A percentile compares a stretch with the other conserved stretches of the same genome.
phyloP scores from a whole-genome alignment of 108 stramenopile species.

The Cyclotella kingstonii region DNA sequence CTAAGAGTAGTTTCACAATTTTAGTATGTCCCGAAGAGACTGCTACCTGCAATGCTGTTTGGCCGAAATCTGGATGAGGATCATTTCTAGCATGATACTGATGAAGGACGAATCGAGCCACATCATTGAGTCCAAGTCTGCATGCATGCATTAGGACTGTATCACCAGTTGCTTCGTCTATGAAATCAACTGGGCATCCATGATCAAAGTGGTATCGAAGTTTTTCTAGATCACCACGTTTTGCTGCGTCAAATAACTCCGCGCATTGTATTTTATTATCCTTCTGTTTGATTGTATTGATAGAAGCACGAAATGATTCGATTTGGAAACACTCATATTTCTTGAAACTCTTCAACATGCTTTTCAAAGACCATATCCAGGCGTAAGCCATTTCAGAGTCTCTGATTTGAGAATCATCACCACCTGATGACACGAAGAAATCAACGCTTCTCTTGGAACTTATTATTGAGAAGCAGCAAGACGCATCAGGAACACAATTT shows the following conservation, averaged over 20 bases:
- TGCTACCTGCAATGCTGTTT: conserved; percentile 46
- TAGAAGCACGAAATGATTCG: neutral
- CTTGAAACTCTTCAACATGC: conserved; percentile 4
- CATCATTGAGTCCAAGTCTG: conserved; percentile 49
- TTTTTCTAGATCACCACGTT: conserved; percentile 10
- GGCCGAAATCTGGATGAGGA: conserved; percentile 65
- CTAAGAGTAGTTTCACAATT: conserved; percentile 52
- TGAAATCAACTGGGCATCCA: conserved; percentile 36
- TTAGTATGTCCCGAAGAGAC: conserved; percentile 52
- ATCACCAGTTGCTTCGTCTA: conserved; percentile 46
- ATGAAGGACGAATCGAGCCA: conserved; percentile 44
- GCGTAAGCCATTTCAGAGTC: conserved; percentile 10
- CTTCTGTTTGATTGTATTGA: neutral
- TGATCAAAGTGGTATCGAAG: conserved; percentile 34
- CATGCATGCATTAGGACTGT: conserved; percentile 63
- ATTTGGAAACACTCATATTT: neutral
- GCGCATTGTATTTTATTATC: conserved; percentile 11
- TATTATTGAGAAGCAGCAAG: conserved; percentile 30
- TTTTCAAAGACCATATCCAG: conserved; percentile 16
- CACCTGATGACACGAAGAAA: conserved; percentile 18
- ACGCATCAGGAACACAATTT: conserved; percentile 18
- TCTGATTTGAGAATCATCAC: neutral
- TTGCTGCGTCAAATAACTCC: conserved; percentile 27
- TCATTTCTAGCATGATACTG: conserved; percentile 64
- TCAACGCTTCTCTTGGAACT: conserved; percentile 19